Base-by-base conservation (phyloP, 1,284 basidiomycete species). In the Vanrija pseudolonga region DNA sequence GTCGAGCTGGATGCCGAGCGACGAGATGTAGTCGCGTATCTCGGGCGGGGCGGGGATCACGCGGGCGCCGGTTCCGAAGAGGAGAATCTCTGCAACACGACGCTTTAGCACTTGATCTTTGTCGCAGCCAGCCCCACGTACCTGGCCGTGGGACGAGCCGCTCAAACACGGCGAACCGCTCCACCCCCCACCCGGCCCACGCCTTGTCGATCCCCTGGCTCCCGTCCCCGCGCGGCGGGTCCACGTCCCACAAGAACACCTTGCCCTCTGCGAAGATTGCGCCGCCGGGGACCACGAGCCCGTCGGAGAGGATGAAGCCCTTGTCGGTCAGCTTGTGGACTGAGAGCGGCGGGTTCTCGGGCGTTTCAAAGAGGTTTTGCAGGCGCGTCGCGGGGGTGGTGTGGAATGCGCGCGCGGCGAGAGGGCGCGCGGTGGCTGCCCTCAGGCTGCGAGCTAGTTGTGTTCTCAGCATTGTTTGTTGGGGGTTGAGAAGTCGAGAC, bases 171-270 rank as follows among this genome's bases (percentile, higher is more conserved):
- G 84, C 81, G 65, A 94, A 90, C 60, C 85, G 83, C 32, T 88
- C 87, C 46, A 79, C 79, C 8, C 68, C 77, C 91, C 91, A 96
- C 6, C 72, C 80, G 37, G 76, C 67, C 40, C 81, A 79, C 19
- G 67, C 74, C 58, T 47, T 61, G 47, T 47, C 70, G 54, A 55
- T 23, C 37, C 58, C 54, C 38, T 71, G 63, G 9, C 50, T 45
- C 23, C 57, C 60, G 45, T 66, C 66, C 78, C 84, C 85, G 2
- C 79, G 69, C 7, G 78, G 81, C 5, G 78, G 71, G 1, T 88
- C 87, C 1, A 89, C 86, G 68, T 97, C 86, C 94, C 94, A 98
- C 36, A 98, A 73, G 51, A 94, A 88, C 0, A 90, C 89, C 47
- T 87, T 83, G 6, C 90, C 90, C 62, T 92, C 88, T 4, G 95